Base-by-base conservation (phyloP, 768 basidiomycete species). In the Russula olivacea region DNA sequence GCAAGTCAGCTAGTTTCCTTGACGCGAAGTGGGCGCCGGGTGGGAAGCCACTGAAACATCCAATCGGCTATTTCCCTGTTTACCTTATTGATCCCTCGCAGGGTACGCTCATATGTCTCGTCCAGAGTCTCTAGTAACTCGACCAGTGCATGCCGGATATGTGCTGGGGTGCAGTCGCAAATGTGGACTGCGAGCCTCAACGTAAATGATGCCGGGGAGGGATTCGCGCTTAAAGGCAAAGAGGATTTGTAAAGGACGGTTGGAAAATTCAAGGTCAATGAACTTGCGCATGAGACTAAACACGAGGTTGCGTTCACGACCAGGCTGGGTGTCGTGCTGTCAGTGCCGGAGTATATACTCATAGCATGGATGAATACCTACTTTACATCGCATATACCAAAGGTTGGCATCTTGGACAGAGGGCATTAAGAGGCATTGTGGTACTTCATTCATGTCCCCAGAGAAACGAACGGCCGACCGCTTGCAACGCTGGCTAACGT, bases 191-290 rank as follows among this genome's bases (percentile, higher is more conserved):
- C 89, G 84, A 10, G 96, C 93, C 76, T 99, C 97, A 52, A 99
- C 87, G 71, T 98, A 99, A 65, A 99, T 88, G 86, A 93, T 93
- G 1, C 96, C 96, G 0, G 90, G 86, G 2, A 99, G 79, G 2
- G 95, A 95, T 72, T 98, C 95, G 51, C 96, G 88, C 73, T 96
- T 91, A 76, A 99, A 99, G 7, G 93, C 93, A 9, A 96, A 93
- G 50, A 90, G 77, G 68, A 99, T 94, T n/a, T 81, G 81, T 45
- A 98, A 82, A 0, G 93, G 92, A 36, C 80, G 81, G 51, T 83
- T 84, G 3, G 83, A 83, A 73, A 86, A 89, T 72, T 96, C 90
- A 25, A 88, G 79, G 69, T 91, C 89, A 53, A 96, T 83, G 30
- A 91, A 84, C 75, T 97, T 98, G 61, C 93, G 87, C 83, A 97